Base-by-base conservation (phyloP, 2,329 filamentous ascomycete species). In the Rosellinia necatrix region DNA sequence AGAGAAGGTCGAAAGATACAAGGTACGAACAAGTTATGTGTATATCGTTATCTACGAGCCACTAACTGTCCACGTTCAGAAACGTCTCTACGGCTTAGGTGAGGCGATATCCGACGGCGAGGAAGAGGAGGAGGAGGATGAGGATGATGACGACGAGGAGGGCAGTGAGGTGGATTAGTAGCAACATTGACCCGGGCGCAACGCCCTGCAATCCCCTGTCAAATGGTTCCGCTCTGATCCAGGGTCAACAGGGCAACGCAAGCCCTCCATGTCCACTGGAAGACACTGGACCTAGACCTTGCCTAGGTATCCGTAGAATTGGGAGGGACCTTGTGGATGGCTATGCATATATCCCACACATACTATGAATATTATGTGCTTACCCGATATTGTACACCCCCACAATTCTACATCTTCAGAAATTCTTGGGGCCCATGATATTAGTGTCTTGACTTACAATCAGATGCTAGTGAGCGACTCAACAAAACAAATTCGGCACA, bases 81-180 rank as follows among this genome's bases (percentile, higher is more conserved):
- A 75, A 69, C 87, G 84, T 44, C 77, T 92, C 12, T 81, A 82
- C 65, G 82, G 81, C 19, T 76, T 91, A 15, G 89, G 89, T 3
- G 83, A 90, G 67, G 78, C 79, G 58, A 85, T 93, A 8, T 92
- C 90, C 1, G 90, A 93, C 62, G 88, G 77, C n/a, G 90, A 92
- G 0, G 81, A 81, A 0, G 81, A 81, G 0, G 81, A 82, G 0
- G 80, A 82, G 0, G 81, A 79, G 0, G 83, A 81, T 0, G 82
- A 81, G 1, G 79, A 78, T 0, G 77, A 79, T 2, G 75, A 76
- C 6, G 75, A 76, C 38, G 72, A 74, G 17, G 71, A 69, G 19
- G 63, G 65, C 4, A 64, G 66, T 9, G 67, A 24, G 25, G 68
- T 72, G 29, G 69, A 73, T n/a, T 72, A 69, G 22, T 40, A 24